Evolutionary conservation across 2,329 filamentous ascomycete species (phyloP).

Genomic region (Rugonectria rugulosa): DNA sequence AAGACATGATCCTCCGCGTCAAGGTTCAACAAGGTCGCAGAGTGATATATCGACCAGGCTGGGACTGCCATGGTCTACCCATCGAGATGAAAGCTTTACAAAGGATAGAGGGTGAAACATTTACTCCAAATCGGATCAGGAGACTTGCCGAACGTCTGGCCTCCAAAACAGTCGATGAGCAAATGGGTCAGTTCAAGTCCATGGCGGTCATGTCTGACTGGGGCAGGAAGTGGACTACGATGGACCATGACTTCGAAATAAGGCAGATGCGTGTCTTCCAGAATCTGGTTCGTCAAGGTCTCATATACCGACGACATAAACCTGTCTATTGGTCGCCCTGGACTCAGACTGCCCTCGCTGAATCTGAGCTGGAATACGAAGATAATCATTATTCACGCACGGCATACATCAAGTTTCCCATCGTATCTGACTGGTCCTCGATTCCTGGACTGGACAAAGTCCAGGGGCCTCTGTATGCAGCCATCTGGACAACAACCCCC

Average conservation of each 20-base stretch:
- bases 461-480: conserved; percentile 68
- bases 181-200: conserved; percentile 76
- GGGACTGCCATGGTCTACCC: conserved; percentile 97
- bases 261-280: conserved; percentile 79
- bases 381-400: conserved; percentile 75
- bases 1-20: conserved; percentile 88
- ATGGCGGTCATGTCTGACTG: conserved; percentile 85
- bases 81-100: conserved; percentile 96
- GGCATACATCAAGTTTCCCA: conserved; percentile 82
- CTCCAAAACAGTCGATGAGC: conserved; percentile 70
- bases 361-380: conserved; percentile 85
- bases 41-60: conserved; percentile 87
- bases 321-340: conserved; percentile 89
- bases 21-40: conserved; percentile 76
- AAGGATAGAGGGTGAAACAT: conserved; percentile 58
- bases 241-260: conserved; percentile 78
- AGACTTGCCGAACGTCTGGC: conserved; percentile 72
- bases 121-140: conserved; percentile 65
- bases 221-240: conserved; percentile 78
- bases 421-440: conserved; percentile 54
- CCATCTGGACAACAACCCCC: conserved; percentile 98
- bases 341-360: conserved; percentile 79
- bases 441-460: conserved; percentile 48
- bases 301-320: conserved; percentile 81
- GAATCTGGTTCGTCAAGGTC: conserved; percentile 73